Base-by-base conservation (phyloP, 192 early-diverging fungal species). In the Linderina pennispora region DNA sequence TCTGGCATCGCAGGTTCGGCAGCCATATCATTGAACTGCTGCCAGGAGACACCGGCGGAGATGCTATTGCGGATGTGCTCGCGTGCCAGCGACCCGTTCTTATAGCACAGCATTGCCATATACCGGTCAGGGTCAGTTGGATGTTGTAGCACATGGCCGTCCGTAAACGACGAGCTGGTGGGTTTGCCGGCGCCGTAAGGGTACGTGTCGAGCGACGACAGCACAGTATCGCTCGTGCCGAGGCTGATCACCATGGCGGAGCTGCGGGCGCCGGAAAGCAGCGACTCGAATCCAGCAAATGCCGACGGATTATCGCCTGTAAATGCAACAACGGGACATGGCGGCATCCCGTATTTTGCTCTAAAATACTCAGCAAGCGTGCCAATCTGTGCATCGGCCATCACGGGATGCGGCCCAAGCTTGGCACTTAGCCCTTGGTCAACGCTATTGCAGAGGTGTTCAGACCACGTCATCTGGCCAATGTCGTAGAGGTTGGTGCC, bases 401-500 rank as follows among this genome's bases (percentile, higher is more conserved):
- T 48, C 2, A 60, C 55, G 21, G 73, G 70, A 0, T 67, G 44
- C 2, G 50, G 47, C 2, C 80, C 77, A 2, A 83, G 53, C 65
- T 78, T 77, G 0, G 46, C 37, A 14, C 33, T 18, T 13, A 84
- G 64, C 11, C 43, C 46, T 7, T 41, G 36, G 23, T 49, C 53
- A 19, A 41, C 51, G 0, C 60, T 25, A 20, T 44, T 40, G 40
- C 73, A 57, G 7, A 62, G 42, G 40, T 9, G 8, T 1, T n/a
- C 22, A 3, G 53, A 39, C 63, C 66, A 48, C 58, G 45, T 31
- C 14, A 62, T 22, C 53, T 48, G 56, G 7, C 72, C 53, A 15
- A 90, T 74, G 53, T 92, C 70, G 43, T 90, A 59, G 32, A 90
- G 50, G 48, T 92, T 92, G 73, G 87, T 92, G 0, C 90, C 90